Base-by-base conservation (phyloP, 768 basidiomycete genomes). In the Suillus discolor region DNA sequence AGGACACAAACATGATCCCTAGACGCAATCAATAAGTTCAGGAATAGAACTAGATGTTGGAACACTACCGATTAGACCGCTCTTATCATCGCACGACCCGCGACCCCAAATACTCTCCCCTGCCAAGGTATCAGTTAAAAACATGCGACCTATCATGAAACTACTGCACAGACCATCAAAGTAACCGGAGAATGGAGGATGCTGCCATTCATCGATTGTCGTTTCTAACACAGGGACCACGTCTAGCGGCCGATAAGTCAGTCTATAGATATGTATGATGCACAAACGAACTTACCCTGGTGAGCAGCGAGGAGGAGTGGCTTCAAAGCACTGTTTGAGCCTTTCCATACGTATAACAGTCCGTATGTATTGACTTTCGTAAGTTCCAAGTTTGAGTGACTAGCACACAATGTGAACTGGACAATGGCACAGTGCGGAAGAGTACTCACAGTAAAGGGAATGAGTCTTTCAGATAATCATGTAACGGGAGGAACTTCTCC, bases 61-160 rank as follows among this genome's bases (percentile, higher is more conserved):
- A 63, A 63, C 38, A 31, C 12, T 39, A 54, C 39, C 49, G 20
- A 90, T 85, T 34, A 89, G 71, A 18, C 84, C 86, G 60, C 83
- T 84, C 79, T 93, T 93, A 78, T 92, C 90, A 71, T 94, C 92
- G 3, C 79, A 79, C 62, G 84, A 83, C 44, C 92, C 92, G 11
- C 92, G 82, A 8, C 92, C 92, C 90, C 91, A 93, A 18, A 94
- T 80, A 62, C 79, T 82, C 64, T 83, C 76, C 25, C 83, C 84
- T 78, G 51, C 15, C 13, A 31, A 34, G 11, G 13, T 23, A 20
- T 38, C 20, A 23, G 53, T 41, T 20, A 23, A 15, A 39, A 61
- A 31, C 9, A 34, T 23, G 13, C 23, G n/a, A 41, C 20, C 4
- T 20, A 9, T 11, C 7, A 38, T 39, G 13, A 5, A 34, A 64